Conservation (phyloP, 345 rosid genomes). For the Eucalyptus regnans region DNA sequence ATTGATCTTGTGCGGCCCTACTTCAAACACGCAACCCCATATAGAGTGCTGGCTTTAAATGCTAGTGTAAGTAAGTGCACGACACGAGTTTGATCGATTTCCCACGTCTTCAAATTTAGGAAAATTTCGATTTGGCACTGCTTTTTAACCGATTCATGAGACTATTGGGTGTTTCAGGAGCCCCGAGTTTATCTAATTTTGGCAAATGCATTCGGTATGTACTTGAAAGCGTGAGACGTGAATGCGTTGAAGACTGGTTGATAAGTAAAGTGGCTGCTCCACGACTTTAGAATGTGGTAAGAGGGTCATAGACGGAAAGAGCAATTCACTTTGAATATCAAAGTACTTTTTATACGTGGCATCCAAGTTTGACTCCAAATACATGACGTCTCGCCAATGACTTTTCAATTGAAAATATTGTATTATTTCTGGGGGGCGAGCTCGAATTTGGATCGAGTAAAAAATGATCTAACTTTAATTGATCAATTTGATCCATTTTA, state of each 20-base stretch:
- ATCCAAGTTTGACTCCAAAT: neutral
- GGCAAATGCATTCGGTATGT: neutral
- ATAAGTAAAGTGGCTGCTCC: neutral
- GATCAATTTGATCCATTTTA: too few relatives aligned
- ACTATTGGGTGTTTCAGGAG: neutral
- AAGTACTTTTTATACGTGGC: neutral
- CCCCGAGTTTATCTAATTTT: neutral
- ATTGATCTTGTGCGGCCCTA: neutral
- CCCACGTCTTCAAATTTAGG: fast-evolving
- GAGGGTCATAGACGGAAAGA: neutral
- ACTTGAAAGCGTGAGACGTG: neutral
- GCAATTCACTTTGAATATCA: neutral
- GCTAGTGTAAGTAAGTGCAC: neutral
- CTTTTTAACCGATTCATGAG: neutral
- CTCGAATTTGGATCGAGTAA: too few relatives aligned
- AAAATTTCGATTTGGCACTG: neutral
- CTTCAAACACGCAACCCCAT: neutral
- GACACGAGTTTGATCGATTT: neutral
- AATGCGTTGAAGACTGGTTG: neutral
- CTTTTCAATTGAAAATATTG: neutral
- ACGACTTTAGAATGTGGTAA: neutral
- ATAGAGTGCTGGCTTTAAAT: fast-evolving
- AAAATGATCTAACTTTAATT: too few relatives aligned
- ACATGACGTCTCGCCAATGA: neutral
- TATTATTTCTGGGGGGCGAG: too few relatives aligned